Evolutionary conservation across 164 flowering plant genomes (phyloP).

Genomic region (Magnolia officinalis): DNA sequence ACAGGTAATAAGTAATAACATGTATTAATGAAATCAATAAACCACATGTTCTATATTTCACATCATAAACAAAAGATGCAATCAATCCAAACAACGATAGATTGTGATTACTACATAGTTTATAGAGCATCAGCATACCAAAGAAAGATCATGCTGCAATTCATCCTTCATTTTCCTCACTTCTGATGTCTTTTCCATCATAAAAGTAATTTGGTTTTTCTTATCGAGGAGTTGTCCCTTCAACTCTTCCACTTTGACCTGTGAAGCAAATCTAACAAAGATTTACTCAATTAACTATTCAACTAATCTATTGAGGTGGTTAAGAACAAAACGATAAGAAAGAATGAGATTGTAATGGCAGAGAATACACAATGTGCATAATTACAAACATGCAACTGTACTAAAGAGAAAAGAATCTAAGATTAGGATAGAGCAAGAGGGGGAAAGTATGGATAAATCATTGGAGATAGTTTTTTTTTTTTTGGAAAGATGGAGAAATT

Average conservation of each 20-base stretch:
- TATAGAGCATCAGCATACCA: constrained; percentile 42
- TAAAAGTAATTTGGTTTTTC: constrained; percentile 50
- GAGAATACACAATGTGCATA: background rate
- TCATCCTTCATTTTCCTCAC: constrained; percentile 62
- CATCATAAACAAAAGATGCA: too few relatives aligned
- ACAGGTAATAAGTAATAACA: too few relatives aligned
- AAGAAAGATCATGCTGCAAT: constrained; percentile 43
- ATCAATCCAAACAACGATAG: too few relatives aligned
- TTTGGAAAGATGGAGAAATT: too few relatives aligned
- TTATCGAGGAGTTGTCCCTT: constrained; percentile 35
- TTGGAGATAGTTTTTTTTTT: too few relatives aligned
- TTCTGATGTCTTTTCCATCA: constrained; percentile 71
- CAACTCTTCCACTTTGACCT: constrained; percentile 51
- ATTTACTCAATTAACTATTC: background rate
- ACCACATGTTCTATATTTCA: too few relatives aligned
- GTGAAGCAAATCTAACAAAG: constrained; percentile 23
- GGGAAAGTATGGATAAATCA: too few relatives aligned
- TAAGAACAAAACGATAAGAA: background rate
- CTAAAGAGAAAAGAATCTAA: background rate
- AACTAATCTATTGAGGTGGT: background rate
- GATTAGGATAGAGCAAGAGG: too few relatives aligned
- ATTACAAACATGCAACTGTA: background rate
- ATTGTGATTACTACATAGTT: background rate
- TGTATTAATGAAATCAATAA: too few relatives aligned
- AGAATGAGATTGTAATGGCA: background rate